Percentiles rank a stretch among this genome's conserved stretches.
These are phyloP conservation scores for Cornus kousa DNA, from an alignment of 148 eudicot genomes.

Conservation along the genomic window DNA sequence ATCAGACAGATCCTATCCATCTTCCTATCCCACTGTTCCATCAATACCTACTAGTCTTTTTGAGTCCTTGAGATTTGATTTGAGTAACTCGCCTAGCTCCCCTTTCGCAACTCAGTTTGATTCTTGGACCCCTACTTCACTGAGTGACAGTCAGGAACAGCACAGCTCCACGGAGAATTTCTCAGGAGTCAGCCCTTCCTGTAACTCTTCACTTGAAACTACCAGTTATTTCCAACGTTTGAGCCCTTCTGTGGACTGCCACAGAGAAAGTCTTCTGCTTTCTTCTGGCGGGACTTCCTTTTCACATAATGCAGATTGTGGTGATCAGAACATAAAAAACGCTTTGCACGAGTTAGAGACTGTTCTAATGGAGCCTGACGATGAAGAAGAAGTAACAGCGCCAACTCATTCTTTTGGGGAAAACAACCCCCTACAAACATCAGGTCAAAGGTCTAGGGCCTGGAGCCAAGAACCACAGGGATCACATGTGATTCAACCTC, in stretches of 20 bases:
- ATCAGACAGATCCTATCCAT: slow-evolving; percentile 40
- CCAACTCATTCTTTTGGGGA: slow-evolving; percentile 34
- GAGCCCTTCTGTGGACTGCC: slow-evolving; percentile 31
- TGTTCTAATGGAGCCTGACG: slow-evolving; percentile 68
- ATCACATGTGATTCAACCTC: slow-evolving; percentile 27
- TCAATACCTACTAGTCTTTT: slow-evolving; percentile 38
- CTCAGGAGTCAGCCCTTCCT: slow-evolving; percentile 48
- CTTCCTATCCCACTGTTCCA: slow-evolving; percentile 37
- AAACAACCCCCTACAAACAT: slow-evolving; percentile 32
- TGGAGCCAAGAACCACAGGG: slow-evolving; percentile 38
- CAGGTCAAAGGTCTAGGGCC: slow-evolving; percentile 41
- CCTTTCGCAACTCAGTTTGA: slow-evolving; percentile 62
- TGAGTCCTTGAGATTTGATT: slow-evolving; percentile 42
- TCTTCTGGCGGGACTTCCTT: slow-evolving; percentile 22
- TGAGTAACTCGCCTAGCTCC: slow-evolving; percentile 64
- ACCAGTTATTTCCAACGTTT: slow-evolving; percentile 36
- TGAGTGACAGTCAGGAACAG: slow-evolving; percentile 55
- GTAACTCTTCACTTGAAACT: slow-evolving; percentile 46
- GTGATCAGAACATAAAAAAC: slow-evolving; percentile 34
- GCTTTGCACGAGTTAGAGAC: slow-evolving; percentile 63
- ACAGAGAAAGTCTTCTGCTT: slow-evolving; percentile 13
- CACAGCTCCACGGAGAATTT: slow-evolving; percentile 54
- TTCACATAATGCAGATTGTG: slow-evolving; percentile 24
- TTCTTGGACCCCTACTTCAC: slow-evolving; percentile 36
- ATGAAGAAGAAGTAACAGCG: slow-evolving; percentile 33